Percentiles rank a stretch among this genome's conserved stretches.
These are phyloP conservation scores for Litsea cubeba DNA, from an alignment of 164 flowering plant genomes.

Conservation along the genomic window DNA sequence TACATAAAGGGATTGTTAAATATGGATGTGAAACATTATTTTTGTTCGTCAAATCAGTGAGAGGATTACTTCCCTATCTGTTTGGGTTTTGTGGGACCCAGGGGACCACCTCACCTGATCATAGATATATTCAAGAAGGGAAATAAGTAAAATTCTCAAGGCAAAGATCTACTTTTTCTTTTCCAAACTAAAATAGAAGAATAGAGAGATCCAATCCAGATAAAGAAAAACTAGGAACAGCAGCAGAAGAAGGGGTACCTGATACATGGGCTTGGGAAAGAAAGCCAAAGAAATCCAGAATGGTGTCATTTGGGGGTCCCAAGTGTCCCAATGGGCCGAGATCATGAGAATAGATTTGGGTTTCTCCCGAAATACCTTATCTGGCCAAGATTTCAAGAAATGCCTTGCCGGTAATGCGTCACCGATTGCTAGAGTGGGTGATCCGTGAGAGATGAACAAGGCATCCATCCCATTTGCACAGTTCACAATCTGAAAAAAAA, in stretches of 20 bases:
- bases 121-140: too few species aligned
- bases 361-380: constrained; percentile 20
- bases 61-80: too few species aligned
- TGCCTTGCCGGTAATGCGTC: constrained; percentile 36
- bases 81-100: too few species aligned
- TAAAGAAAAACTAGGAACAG: neutral
- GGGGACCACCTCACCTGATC: too few species aligned
- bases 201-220: neutral
- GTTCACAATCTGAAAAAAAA: too few species aligned
- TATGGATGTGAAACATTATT: too few species aligned
- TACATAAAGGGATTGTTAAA: too few species aligned
- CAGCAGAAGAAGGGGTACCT: constrained; percentile 37
- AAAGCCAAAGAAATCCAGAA: constrained; percentile 73
- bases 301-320: constrained; percentile 49
- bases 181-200: too few species aligned
- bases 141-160: too few species aligned
- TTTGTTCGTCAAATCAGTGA: too few species aligned
- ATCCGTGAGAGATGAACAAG: constrained; percentile 26
- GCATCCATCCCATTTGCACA: constrained; percentile 19
- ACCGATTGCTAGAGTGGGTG: constrained; percentile 27
- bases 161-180: too few species aligned
- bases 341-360: constrained; percentile 68
- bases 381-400: constrained; percentile 47
- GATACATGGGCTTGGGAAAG: constrained; percentile 57
- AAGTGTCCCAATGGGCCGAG: constrained; percentile 85